phyloP scores from a whole-genome alignment of 2,329 filamentous ascomycete species.

The Diaporthe ampelina region DNA sequence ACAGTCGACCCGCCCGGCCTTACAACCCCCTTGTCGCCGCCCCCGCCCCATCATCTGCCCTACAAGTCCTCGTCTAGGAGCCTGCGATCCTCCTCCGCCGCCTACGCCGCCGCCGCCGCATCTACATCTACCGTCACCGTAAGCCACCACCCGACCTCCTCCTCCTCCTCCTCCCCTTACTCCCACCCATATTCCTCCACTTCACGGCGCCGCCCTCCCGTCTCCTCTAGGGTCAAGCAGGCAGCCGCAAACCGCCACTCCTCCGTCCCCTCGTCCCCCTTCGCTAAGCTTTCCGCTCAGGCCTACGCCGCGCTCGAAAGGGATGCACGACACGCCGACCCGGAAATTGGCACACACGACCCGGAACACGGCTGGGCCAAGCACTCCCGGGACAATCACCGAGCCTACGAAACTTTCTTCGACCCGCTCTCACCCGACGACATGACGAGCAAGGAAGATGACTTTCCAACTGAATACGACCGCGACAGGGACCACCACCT shows the following conservation, averaged over 20 bases:
- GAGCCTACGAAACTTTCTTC: slow-evolving; percentile 54
- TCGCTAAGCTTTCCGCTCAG: slow-evolving; percentile 30
- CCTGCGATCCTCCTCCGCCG: slow-evolving; percentile 40
- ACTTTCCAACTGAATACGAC: slow-evolving; percentile 38
- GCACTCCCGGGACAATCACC: slow-evolving; percentile 46
- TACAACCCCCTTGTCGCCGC: slow-evolving; percentile 38
- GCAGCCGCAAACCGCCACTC: slow-evolving; percentile 44
- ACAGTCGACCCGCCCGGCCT: slow-evolving; percentile 30
- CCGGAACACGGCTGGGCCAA: slow-evolving; percentile 36
- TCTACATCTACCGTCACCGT: slow-evolving; percentile 18
- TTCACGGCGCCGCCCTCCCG: slow-evolving; percentile 45
- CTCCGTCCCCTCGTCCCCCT: slow-evolving; percentile 10
- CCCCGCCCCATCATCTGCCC: slow-evolving; percentile 37
- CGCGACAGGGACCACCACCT: slow-evolving; percentile 48
- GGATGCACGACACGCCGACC: slow-evolving; percentile 35
- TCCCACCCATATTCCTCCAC: neutral
- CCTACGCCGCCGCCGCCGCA: slow-evolving; percentile 38
- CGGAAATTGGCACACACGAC: slow-evolving; percentile 22
- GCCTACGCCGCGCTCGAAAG: slow-evolving; percentile 32
- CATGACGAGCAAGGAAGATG: slow-evolving; percentile 52
- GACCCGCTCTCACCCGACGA: slow-evolving; percentile 58
- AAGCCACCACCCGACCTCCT: slow-evolving; percentile 43
- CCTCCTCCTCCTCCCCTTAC: slow-evolving; percentile 42
- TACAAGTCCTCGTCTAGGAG: slow-evolving; percentile 40
- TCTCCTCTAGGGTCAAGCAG: slow-evolving; percentile 49